Evolutionary conservation across 371 early-diverging fungal species (phyloP), one percentile per base, ranked within the genome.

Genomic region (Rhizopus sp.): DNA sequence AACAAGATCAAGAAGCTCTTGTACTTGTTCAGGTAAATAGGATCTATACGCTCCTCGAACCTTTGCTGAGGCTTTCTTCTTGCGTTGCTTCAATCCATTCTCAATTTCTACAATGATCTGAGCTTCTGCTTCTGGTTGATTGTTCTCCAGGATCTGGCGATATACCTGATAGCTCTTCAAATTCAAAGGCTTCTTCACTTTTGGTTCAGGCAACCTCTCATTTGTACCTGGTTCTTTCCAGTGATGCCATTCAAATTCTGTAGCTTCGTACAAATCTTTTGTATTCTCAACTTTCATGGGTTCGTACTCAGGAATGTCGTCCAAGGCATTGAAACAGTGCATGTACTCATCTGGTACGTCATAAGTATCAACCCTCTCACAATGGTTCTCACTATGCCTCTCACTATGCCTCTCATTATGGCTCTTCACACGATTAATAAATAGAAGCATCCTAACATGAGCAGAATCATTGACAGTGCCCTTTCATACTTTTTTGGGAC

Each of bases 1-100:
- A 45, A 50, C 50, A 49, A 58, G 45, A 17, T 50, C 58, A 41
- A 58, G 47, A 30, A 58, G 51, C 17, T 58, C 52, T 58, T 51
- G 59, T 33, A 44, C 35, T 47, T 58, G 50, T 7, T 13, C n/a
- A 40, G 45, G 33, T 32, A 33, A 55, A 13, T 46, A 50, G 38
- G 39, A 50, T 12, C 44, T 16, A 42, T 46, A 45, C 4, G 41
- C 47, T 17, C 55, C 53, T 16, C 59, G 39, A 1, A 39, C 39
- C 39, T 39, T 39, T 39, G 39, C 39, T 39, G 39, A 2, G 39
- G 39, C 39, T 39, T 39, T 39, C 39, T 39, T 39, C 39, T 39
- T 30, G 10, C 39, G 16, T 38, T 35, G 15, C 50, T 50, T 50
- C 13, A 23, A 23, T 0, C 23, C 23, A 23, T 23, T 23, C 23